Percentiles rank a stretch among this genome's conserved stretches.
Conservation (phyloP, 2,329 filamentous ascomycete species). For the Metarhizium anisopliae region DNA sequence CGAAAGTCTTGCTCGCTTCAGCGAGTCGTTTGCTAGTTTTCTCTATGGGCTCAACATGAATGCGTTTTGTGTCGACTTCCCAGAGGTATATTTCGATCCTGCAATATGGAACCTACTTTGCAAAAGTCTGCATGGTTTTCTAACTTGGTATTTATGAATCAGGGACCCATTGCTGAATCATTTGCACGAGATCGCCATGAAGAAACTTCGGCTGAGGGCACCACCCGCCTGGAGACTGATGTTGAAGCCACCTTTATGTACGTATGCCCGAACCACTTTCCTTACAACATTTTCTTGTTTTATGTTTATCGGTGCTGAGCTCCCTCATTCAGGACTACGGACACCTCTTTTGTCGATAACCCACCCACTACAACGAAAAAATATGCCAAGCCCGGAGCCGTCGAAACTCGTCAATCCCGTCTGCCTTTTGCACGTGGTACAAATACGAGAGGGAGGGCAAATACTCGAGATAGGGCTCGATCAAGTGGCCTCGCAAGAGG, state of each 20-base stretch:
- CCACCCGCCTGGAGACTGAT: conserved; percentile 30
- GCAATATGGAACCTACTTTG: neutral
- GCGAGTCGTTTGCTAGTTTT: conserved; percentile 92
- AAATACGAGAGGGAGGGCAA: conserved; percentile 21
- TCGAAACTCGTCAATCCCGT: conserved; percentile 36
- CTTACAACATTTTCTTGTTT: neutral
- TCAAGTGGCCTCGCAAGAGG: conserved; percentile 37
- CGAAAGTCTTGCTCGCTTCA: conserved; percentile 85
- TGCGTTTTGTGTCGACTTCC: conserved; percentile 96
- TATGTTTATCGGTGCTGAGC: neutral
- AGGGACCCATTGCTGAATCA: conserved; percentile 78
- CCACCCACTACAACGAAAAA: conserved; percentile 50
- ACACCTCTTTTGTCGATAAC: conserved; percentile 85
- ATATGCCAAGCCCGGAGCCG: conserved; percentile 34
- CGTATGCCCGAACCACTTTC: conserved; percentile 19
- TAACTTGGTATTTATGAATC: neutral
- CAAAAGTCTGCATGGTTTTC: neutral
- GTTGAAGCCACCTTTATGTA: conserved; percentile 79
- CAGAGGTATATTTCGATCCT: conserved; percentile 54
- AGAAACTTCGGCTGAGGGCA: conserved; percentile 33
- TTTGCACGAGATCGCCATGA: conserved; percentile 59
- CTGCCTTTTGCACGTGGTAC: conserved; percentile 36
- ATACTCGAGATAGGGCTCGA: conserved; percentile 24
- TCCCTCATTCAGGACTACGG: conserved; percentile 59
- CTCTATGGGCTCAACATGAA: conserved; percentile 98